Evolutionary conservation across 257 asterid species (phyloP).

Genomic region (Prunella vulgaris): DNA sequence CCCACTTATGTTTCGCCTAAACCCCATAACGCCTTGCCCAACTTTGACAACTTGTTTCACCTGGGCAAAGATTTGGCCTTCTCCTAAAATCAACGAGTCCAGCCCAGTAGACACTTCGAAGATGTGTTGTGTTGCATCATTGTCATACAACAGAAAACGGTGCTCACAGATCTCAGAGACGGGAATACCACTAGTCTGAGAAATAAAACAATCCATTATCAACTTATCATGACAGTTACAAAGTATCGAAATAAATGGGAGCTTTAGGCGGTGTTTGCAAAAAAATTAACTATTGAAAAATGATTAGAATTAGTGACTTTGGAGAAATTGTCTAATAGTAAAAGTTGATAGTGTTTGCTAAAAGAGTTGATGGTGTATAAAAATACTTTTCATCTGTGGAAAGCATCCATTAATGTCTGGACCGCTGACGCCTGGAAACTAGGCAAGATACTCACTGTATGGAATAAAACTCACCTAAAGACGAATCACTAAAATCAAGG

Average conservation of each 20-base stretch:
- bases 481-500: slow-evolving; percentile 79
- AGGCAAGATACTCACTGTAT: slow-evolving; percentile 7
- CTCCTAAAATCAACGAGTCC: slow-evolving; percentile 78
- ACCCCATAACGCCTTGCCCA: slow-evolving; percentile 81
- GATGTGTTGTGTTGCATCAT: slow-evolving; percentile 87
- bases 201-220: slow-evolving; percentile 18
- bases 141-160: slow-evolving; percentile 68
- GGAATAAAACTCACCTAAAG: slow-evolving; percentile 60
- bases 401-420: no score
- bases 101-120: slow-evolving; percentile 88
- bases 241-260: not conserved
- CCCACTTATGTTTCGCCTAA: slow-evolving; percentile 78
- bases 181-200: slow-evolving; percentile 82
- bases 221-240: not conserved
- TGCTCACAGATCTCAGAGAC: slow-evolving; percentile 70
- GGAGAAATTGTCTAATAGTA: no score
- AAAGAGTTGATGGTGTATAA: no score
- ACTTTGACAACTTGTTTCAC: slow-evolving; percentile 88
- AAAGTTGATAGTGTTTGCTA: no score
- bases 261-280: no score
- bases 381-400: no score
- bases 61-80: no score
- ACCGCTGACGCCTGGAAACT: no score
- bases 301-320: no score
- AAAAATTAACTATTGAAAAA: no score